Evolutionary conservation across 208 protist genomes (phyloP), one percentile per base, ranked within the genome.

Genomic region (Trypanosoma grayi): DNA sequence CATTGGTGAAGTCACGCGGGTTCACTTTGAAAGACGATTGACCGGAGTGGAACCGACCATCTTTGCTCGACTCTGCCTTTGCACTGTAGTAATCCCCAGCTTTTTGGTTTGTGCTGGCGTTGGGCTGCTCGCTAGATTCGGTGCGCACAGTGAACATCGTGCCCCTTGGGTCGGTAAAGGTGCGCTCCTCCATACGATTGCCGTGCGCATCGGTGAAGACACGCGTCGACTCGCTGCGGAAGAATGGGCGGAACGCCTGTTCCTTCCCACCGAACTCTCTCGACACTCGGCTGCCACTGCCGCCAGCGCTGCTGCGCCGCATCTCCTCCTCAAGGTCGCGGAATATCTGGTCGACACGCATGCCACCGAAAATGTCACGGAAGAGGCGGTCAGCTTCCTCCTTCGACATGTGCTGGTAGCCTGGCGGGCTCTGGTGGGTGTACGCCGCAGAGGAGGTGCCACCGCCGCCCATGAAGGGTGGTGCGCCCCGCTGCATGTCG

Each of bases 331-430:
- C 85, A 30, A 95, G 31, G 52, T 91, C 71, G 5, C 81, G 75
- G 64, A 95, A 92, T 55, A 95, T 92, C 57, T 92, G 80, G 22
- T 95, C 89, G 27, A 95, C 75, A 0, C 79, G 72, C 85, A 95
- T 88, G 24, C 84, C 80, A 30, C 85, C 85, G 57, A 95, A 95
- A 14, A 95, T 68, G 39, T 93, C 85, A 43, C 82, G 74, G 59
- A 95, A 95, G 14, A 95, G 74, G 22, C 60, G 62, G 40, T 95
- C 82, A 14, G 89, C 89, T 50, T 95, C 89, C 46, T 90, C 86
- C 63, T 90, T 92, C 8, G 85, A 92, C 79, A 95, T 95, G 45
- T 87, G 64, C 40, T 83, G 81, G 60, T 92, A 91, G 18, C 58
- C 52, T 20, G n/a, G 8, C 3, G 69, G 56, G 47, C 60, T 58